Conservation (phyloP, 208 protist genomes). For the Trypanosoma conorhini region DNA sequence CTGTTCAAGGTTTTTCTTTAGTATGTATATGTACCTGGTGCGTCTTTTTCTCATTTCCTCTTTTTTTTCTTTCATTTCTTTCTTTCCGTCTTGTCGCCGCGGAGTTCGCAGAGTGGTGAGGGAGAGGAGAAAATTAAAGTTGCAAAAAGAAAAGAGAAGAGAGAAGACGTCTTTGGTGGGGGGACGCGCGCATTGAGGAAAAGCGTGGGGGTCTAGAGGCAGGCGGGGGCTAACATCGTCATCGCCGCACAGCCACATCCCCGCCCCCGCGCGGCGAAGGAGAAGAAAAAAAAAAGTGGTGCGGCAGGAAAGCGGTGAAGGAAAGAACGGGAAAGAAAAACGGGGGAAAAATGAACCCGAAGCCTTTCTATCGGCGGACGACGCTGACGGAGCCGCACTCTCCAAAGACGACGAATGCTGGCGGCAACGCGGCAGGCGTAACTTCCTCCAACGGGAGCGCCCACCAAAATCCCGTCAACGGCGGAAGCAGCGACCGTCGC, state of each 20-base stretch:
- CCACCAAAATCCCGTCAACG: not conserved
- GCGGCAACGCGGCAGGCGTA: not conserved
- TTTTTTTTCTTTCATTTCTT: not conserved
- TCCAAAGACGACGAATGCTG: not conserved
- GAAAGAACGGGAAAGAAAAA: constrained; percentile 3
- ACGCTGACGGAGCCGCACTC: not conserved
- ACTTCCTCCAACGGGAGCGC: not conserved
- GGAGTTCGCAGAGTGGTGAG: not conserved
- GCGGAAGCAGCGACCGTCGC: not conserved
- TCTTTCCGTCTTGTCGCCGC: no score
- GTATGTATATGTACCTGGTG: not conserved
- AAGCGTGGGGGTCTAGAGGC: not conserved
- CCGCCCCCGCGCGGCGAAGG: not conserved
- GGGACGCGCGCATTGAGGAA: not conserved
- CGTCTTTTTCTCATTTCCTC: not conserved
- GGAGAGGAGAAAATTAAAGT: not conserved
- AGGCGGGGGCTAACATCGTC: not conserved
- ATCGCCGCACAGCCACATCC: not conserved
- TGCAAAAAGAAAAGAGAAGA: not conserved
- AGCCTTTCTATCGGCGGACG: not conserved
- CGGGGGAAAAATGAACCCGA: constrained; percentile 5
- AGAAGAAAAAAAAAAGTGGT: not conserved
- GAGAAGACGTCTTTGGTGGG: not conserved
- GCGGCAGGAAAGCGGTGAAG: not conserved
- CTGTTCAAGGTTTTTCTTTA: no score